Evolutionary conservation across 2,329 filamentous ascomycete genomes (phyloP).

Genomic region (Penicillium sclerotiorum): DNA sequence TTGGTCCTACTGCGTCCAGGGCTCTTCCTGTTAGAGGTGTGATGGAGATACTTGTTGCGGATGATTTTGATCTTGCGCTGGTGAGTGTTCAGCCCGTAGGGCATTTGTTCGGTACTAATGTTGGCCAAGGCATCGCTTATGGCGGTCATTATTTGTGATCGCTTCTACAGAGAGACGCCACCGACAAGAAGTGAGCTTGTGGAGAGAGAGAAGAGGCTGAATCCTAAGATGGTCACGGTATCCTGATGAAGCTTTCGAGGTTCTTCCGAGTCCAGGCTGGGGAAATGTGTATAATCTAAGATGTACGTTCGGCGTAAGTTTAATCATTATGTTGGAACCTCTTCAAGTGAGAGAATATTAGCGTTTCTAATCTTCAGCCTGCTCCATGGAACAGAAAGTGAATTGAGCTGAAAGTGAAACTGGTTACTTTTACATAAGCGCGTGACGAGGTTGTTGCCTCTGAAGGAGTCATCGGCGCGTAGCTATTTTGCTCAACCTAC

Average conservation of each 20-base stretch:
- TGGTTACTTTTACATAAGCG: no score
- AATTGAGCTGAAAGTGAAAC: no score
- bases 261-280: background rate
- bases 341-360: no score
- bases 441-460: no score
- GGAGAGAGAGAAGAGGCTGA: background rate
- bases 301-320: background rate
- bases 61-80: constrained; percentile 16
- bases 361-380: no score
- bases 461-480: no score
- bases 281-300: background rate
- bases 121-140: background rate
- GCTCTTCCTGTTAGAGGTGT: constrained; percentile 3
- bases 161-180: background rate
- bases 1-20: background rate
- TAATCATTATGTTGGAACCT: background rate
- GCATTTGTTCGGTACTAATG: background rate
- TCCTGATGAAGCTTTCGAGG: background rate
- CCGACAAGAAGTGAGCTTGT: background rate
- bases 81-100: constrained; percentile 9
- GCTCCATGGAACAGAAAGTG: no score
- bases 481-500: no score
- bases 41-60: constrained; percentile 14
- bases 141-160: constrained; percentile 1
- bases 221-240: constrained; percentile 1